These are phyloP conservation scores for Tympanopsis confertula DNA, from an alignment of 2,329 filamentous ascomycete species.

Conservation along the genomic window DNA sequence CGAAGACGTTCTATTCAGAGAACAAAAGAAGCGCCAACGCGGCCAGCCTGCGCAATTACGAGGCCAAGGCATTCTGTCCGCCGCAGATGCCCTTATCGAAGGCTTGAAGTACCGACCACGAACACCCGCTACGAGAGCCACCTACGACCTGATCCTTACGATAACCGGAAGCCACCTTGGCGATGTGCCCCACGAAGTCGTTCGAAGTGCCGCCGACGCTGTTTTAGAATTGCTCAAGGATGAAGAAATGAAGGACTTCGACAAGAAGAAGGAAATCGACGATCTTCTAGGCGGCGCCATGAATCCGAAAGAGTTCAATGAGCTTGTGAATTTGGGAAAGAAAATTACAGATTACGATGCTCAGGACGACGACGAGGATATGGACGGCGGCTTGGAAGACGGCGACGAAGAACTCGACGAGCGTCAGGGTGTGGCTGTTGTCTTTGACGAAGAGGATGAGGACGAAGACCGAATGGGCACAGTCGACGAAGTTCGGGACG, in stretches of 20 bases:
- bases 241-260: slow-evolving; percentile 88
- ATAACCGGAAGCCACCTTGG: slow-evolving; percentile 80
- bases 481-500: slow-evolving; percentile 78
- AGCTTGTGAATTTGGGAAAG: slow-evolving; percentile 89
- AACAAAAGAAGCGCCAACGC: slow-evolving; percentile 68
- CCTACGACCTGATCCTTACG: slow-evolving; percentile 87
- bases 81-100: slow-evolving; percentile 77
- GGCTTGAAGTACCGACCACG: slow-evolving; percentile 84
- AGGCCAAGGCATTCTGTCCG: slow-evolving; percentile 65
- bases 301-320: slow-evolving; percentile 86
- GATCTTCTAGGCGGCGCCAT: slow-evolving; percentile 78
- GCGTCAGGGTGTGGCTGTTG: slow-evolving; percentile 89
- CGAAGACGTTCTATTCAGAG: slow-evolving; percentile 69
- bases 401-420: slow-evolving; percentile 77
- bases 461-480: slow-evolving; percentile 69
- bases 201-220: slow-evolving; percentile 86
- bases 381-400: slow-evolving; percentile 49
- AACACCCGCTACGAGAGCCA: slow-evolving; percentile 80
- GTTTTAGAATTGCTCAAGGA: slow-evolving; percentile 88
- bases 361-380: slow-evolving; percentile 87
- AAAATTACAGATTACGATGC: slow-evolving; percentile 98
- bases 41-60: slow-evolving; percentile 34
- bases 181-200: slow-evolving; percentile 83
- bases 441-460: slow-evolving; percentile 86
- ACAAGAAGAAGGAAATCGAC: slow-evolving; percentile 96